Conservation (phyloP, 352 stramenopile species). For the Peronospora farinosa region DNA sequence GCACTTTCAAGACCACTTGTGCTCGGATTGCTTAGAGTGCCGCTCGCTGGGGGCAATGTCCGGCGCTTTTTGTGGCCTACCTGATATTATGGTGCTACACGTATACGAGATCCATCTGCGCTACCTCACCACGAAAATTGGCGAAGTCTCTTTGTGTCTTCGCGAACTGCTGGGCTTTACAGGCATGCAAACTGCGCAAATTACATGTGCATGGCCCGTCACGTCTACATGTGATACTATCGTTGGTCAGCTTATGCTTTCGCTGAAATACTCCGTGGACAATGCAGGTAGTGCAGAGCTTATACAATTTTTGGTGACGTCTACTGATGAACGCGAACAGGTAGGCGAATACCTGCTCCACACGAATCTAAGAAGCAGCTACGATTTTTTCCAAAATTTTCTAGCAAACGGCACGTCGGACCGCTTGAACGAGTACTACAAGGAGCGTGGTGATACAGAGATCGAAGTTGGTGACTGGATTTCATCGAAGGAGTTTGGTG, state of each 20-base stretch:
- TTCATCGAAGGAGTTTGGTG: conserved; percentile 58
- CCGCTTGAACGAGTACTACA: conserved; percentile 55
- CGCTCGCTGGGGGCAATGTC: conserved; percentile 45
- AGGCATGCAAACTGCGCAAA: conserved; percentile 52
- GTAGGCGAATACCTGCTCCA: conserved; percentile 67
- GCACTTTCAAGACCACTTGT: conserved; percentile 76
- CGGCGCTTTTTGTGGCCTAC: conserved; percentile 62
- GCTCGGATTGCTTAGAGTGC: conserved; percentile 66
- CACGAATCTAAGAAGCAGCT: conserved; percentile 37
- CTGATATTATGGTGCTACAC: conserved; percentile 76
- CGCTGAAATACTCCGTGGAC: conserved; percentile 60
- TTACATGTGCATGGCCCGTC: conserved; percentile 67
- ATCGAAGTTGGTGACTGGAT: conserved; percentile 63
- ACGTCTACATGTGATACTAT: conserved; percentile 58
- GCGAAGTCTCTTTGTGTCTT: conserved; percentile 64
- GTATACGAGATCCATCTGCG: conserved; percentile 81
- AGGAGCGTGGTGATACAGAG: conserved; percentile 69
- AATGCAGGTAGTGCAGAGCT: conserved; percentile 38
- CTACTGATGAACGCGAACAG: conserved; percentile 52
- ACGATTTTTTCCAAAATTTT: conserved; percentile 65
- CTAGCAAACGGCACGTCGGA: conserved; percentile 45
- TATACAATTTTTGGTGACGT: conserved; percentile 66
- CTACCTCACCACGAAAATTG: conserved; percentile 81
- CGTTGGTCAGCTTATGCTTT: conserved; percentile 63
- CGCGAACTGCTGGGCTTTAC: conserved; percentile 68